Evolutionary conservation across 805 yeast species (phyloP).

Genomic region (Candida incommunis): DNA sequence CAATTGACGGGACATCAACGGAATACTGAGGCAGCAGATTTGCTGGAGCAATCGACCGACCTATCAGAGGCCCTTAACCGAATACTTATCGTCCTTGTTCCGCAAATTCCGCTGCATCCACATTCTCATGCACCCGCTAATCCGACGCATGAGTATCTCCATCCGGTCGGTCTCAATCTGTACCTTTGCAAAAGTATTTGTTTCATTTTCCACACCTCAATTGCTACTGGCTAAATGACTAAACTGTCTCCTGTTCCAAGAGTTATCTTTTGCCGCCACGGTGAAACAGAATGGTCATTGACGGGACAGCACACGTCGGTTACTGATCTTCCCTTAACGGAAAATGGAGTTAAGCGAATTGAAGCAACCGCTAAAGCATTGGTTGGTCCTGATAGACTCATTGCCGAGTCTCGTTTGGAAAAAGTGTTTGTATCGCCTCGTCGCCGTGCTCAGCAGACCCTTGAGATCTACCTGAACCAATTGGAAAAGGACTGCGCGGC

Average conservation of each 20-base stretch:
- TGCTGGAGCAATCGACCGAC: too few relatives aligned
- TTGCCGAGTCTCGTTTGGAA: constrained; percentile 50
- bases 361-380: constrained; percentile 54
- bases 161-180: too few relatives aligned
- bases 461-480: constrained; percentile 42
- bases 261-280: constrained; percentile 26
- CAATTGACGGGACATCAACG: too few relatives aligned
- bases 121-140: too few relatives aligned
- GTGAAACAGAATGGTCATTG: constrained; percentile 91
- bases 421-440: constrained; percentile 72
- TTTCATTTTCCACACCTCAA: too few relatives aligned
- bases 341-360: constrained; percentile 67
- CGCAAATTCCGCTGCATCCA: too few relatives aligned
- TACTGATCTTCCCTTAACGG: constrained; percentile 71
- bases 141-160: too few relatives aligned
- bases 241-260: constrained; percentile 18
- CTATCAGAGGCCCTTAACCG: too few relatives aligned
- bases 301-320: constrained; percentile 82
- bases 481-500: constrained; percentile 23
- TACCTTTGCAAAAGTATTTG: too few relatives aligned
- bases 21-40: too few relatives aligned
- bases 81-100: too few relatives aligned
- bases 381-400: constrained; percentile 43
- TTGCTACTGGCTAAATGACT: too few relatives aligned
- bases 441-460: constrained; percentile 61